phyloP scores from a whole-genome alignment of 148 eudicot species.

The Vaccinium corymbosum region DNA sequence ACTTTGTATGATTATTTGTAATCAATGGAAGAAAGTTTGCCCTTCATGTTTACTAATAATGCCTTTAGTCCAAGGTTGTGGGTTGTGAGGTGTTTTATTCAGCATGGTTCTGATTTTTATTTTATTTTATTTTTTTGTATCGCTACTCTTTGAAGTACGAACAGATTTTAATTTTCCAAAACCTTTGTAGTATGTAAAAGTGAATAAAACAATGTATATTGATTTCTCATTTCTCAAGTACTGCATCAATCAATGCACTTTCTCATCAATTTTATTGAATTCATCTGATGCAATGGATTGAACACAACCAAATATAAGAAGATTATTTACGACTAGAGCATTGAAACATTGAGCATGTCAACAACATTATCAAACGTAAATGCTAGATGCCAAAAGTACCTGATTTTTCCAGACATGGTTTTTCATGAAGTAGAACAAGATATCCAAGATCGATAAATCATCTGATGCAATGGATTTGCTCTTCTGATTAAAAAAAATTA shows the following conservation, averaged over 20 bases:
- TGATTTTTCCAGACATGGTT: neutral
- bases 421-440: neutral
- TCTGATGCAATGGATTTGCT: neutral
- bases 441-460: neutral
- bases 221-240: neutral
- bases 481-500: no score
- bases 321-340: neutral
- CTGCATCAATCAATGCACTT: no score
- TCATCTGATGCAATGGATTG: no score
- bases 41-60: neutral
- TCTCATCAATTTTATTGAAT: no score
- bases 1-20: conserved; percentile 10
- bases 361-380: neutral
- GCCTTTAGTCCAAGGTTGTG: neutral
- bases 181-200: neutral
- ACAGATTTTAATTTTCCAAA: neutral
- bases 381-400: neutral
- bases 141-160: neutral
- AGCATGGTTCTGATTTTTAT: neutral
- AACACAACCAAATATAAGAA: no score
- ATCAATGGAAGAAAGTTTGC: conserved; percentile 3
- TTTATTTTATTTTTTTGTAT: neutral
- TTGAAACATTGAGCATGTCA: neutral
- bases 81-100: neutral
- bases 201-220: neutral